Conservation (phyloP, 23 red algal genomes). For the Pyropia yezoensis region DNA sequence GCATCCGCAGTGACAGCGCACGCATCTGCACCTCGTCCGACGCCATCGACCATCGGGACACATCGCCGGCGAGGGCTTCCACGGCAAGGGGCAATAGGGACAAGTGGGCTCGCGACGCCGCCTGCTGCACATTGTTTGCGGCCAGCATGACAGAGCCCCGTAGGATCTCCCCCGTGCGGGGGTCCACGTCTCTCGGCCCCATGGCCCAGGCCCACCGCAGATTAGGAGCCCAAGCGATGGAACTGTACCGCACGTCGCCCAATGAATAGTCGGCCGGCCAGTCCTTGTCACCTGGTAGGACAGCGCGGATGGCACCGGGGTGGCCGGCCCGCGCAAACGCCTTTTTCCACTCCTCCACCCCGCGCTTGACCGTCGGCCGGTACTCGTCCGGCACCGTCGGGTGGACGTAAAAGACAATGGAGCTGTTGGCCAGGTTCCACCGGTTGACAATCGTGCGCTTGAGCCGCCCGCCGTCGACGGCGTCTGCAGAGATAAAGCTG, state of each 20-base stretch:
- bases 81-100: too few species aligned
- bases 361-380: not conserved
- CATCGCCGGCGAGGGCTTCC: too few species aligned
- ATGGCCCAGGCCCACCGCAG: not conserved
- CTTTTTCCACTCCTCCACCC: constrained; percentile 8
- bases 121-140: too few species aligned
- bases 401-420: constrained; percentile 2
- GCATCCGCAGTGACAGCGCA: too few species aligned
- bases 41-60: too few species aligned
- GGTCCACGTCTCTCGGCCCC: constrained; percentile 9
- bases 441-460: constrained; percentile 7
- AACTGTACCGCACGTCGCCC: constrained; percentile 10
- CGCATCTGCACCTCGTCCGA: too few species aligned
- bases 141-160: constrained; percentile 10
- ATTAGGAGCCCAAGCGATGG: constrained; percentile 13
- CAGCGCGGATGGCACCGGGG: constrained; percentile 3
- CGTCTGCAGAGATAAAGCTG: constrained; percentile 6
- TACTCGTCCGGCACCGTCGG: constrained; percentile 8
- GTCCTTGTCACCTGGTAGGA: constrained; percentile 17
- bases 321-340: constrained; percentile 7
- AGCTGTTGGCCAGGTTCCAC: not conserved
- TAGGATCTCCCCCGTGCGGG: constrained; percentile 25
- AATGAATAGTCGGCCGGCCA: constrained; percentile 21
- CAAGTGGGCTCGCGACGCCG: too few species aligned
- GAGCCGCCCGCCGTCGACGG: not conserved